Evolutionary conservation across 345 rosid species (phyloP).

Genomic region (Carallia brachiata): DNA sequence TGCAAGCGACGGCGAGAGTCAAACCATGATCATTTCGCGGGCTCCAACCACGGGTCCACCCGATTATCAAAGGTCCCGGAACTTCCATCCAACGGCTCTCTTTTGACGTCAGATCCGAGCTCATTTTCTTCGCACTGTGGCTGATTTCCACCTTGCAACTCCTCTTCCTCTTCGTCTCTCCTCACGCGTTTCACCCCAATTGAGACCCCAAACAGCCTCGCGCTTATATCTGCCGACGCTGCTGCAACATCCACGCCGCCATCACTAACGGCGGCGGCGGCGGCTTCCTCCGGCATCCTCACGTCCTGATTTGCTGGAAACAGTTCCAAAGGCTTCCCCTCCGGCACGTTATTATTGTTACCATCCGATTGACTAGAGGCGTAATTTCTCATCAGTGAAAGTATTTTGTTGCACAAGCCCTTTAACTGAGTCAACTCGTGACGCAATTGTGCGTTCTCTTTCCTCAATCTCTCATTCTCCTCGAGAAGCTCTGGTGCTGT

Average conservation of each 20-base stretch:
- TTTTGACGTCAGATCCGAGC: constrained; percentile 43
- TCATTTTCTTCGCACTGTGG: constrained; percentile 20
- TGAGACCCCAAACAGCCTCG: constrained; percentile 21
- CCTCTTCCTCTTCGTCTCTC: constrained; percentile 2
- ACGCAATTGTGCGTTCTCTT: constrained; percentile 32
- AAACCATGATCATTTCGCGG: constrained; percentile 36
- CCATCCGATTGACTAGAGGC: constrained; percentile 1
- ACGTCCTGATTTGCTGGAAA: constrained; percentile 15
- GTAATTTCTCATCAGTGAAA: constrained; percentile 28
- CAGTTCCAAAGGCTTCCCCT: constrained; percentile 13
- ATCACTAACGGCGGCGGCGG: neutral
- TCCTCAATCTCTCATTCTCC: constrained; percentile 46
- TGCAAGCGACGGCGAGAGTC: too few relatives aligned
- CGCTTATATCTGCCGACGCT: constrained; percentile 7
- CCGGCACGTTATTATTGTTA: constrained; percentile 17
- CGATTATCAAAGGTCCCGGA: constrained; percentile 30
- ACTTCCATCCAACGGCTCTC: constrained; percentile 53
- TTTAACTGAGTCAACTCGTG: constrained; percentile 36
- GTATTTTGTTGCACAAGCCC: constrained; percentile 34
- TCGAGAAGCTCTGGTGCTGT: constrained; percentile 26
- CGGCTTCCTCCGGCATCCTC: constrained; percentile 7
- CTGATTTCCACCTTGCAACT: neutral
- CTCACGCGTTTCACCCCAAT: constrained; percentile 19
- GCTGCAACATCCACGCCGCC: constrained; percentile 16
- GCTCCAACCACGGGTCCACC: constrained; percentile 55